Base-by-base conservation (phyloP, 2,329 filamentous ascomycete genomes). In the Xylaria sp. region DNA sequence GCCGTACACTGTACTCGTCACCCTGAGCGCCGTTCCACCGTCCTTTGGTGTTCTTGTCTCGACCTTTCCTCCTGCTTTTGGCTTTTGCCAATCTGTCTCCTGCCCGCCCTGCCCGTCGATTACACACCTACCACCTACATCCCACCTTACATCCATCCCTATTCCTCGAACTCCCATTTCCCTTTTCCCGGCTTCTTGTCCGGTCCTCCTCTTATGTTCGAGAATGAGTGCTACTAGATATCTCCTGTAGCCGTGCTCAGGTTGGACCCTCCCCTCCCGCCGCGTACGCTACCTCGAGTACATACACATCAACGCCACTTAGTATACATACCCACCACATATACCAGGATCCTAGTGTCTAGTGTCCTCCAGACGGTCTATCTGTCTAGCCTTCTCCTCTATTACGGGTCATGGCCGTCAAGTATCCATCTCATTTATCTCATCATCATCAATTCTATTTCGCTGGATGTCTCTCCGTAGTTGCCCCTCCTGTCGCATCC, bases 371-470 rank as follows among this genome's bases (percentile, higher is more conserved):
- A 35, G 8, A 9, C 8, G 8, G 10, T 35, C 32, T 35, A 35
- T 35, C n/a, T n/a, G n/a, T 44, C 54, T 66, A 47, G 63, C 55
- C 54, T 60, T 27, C 32, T 66, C 59, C 67, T 51, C 50, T 60
- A 64, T 59, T 66, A 69, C 63, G 61, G 66, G 61, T 65, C 60
- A 57, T 42, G 25, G 23, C 53, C 60, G 60, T 64, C 63, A 44
- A 64, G 42, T 63, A 54, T 58, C 67, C 53, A 69, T 57, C 60
- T 69, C 60, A 67, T 67, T 44, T 57, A 60, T 65, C 69, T 67
- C 59, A 54, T 42, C 60, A 60, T 59, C 55, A 51, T 66, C 67
- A 59, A 65, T 64, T 62, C 40, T 60, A 29, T 25, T 57, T 51
- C 32, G 57, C 63, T 67, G 51, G 18, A 47, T 44, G 35, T n/a